Base-by-base conservation (phyloP, 805 yeast species). In the Metschnikowia peoriensis region DNA sequence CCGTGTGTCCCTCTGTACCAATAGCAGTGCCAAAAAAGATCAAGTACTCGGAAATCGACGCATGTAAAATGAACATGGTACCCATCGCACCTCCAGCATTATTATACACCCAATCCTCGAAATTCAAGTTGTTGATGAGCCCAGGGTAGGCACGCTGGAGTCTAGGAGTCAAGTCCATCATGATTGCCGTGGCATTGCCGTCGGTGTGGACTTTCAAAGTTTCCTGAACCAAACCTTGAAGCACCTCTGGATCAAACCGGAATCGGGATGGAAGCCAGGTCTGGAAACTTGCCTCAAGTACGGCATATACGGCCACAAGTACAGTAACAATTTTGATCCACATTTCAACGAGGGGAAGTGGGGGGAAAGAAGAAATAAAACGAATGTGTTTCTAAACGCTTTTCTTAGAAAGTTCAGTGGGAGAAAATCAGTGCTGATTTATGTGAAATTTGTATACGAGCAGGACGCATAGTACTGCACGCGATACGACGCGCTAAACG, bases 1-100 rank as follows among this genome's bases (percentile, higher is more conserved):
- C 99, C 6, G 89, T 78, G 72, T 94, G 99, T 43, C 99, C 99
- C 70, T 90, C 97, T 14, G 97, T 91, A 41, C 98, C 99, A 7
- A 86, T 80, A 1, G 97, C 89, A 44, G 96, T 81, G 46, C 99
- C 99, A 59, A 94, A 94, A 67, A 94, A 81, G 65, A 94, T 94
- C 67, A 94, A 72, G 67, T 94, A 94, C 72, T 94, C 99, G 7
- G 94, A 78, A 62, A 94, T 77, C 8, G 98, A 94, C 10, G 98
- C 97, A 69, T 94, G 99, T 59, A 93, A 77, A 55, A 94, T 89
- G 62, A 89, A 81, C 98, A 94, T 93, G 50, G 91, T 84, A 27
- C 96, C 94, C 99, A 94, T 94, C 48, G 99, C 98, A 61, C 97
- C 97, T 50, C 99, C 99, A 4, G 99, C 99, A 63, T 89, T 90